Percentiles rank a stretch among this genome's conserved stretches.
Conservation (phyloP, 148 eudicot species). For the Nepenthes mirabilis region DNA sequence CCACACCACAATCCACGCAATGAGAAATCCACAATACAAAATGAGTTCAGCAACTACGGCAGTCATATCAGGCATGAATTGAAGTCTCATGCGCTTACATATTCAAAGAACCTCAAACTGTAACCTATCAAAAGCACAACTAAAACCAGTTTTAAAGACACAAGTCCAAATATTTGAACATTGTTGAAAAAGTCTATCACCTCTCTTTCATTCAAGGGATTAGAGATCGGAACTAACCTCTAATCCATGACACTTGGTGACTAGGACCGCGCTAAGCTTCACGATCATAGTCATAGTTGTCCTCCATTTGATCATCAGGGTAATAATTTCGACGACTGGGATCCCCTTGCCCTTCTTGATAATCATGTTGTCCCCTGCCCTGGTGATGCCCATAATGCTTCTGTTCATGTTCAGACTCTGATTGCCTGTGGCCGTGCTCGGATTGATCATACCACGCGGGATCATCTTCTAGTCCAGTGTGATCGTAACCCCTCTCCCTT, state of each 20-base stretch:
- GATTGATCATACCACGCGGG: slow-evolving; percentile 42
- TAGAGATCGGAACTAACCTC: neutral
- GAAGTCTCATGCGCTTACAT: no score
- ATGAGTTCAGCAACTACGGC: no score
- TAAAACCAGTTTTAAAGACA: no score
- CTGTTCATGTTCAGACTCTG: slow-evolving; percentile 25
- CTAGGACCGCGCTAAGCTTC: slow-evolving; percentile 5
- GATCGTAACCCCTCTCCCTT: slow-evolving; percentile 34
- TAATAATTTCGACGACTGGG: slow-evolving; percentile 35
- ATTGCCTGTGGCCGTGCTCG: slow-evolving; percentile 35
- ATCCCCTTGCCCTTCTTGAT: slow-evolving; percentile 25
- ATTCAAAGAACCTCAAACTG: no score
- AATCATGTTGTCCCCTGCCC: slow-evolving; percentile 25
- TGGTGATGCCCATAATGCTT: slow-evolving; percentile 32
- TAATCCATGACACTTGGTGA: neutral
- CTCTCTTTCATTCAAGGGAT: neutral
- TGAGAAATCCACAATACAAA: no score
- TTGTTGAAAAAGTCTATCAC: no score
- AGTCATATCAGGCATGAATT: no score
- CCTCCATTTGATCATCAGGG: slow-evolving; percentile 44
- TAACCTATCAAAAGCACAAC: no score
- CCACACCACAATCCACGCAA: no score
- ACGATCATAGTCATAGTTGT: slow-evolving; percentile 25
- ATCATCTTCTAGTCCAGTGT: slow-evolving; percentile 38
- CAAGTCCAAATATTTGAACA: no score